phyloP scores from a whole-genome alignment of 805 yeast genomes.

The Lipomyces oligophaga region DNA sequence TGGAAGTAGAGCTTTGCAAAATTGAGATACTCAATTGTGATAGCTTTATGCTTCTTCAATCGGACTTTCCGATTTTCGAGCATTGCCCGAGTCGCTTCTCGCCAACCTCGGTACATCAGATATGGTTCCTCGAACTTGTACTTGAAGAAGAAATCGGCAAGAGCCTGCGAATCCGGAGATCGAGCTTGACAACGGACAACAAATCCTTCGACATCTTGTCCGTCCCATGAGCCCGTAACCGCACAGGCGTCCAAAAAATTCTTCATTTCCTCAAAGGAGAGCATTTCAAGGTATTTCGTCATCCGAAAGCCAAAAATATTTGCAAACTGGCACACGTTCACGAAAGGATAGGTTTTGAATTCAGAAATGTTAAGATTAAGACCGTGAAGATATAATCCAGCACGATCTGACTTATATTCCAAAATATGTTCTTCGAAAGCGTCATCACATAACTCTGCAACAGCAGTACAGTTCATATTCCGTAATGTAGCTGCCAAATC shows the following conservation, averaged over 20 bases:
- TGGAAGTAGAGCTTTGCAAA: constrained; percentile 59
- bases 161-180: not conserved
- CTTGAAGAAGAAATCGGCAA: constrained; percentile 70
- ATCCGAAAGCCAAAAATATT: constrained; percentile 59
- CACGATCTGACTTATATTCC: constrained; percentile 57
- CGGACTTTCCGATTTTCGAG: constrained; percentile 40
- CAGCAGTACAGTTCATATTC: constrained; percentile 65
- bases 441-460: constrained; percentile 91
- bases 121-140: constrained; percentile 95
- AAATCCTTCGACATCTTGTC: constrained; percentile 84
- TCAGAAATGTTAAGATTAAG: constrained; percentile 61
- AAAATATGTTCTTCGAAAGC: constrained; percentile 89
- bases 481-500: constrained; percentile 58
- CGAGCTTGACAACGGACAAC: constrained; percentile 63
- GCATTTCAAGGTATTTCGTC: constrained; percentile 48
- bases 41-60: constrained; percentile 52
- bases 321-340: constrained; percentile 58
- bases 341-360: constrained; percentile 65
- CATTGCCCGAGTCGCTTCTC: constrained; percentile 74
- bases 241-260: constrained; percentile 54
- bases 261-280: constrained; percentile 44
- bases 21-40: constrained; percentile 63
- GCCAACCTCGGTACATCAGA: constrained; percentile 79
- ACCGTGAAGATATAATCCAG: constrained; percentile 91
- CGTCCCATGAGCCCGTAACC: constrained; percentile 65